phyloP scores from a whole-genome alignment of 2,329 filamentous ascomycete genomes.

The Hymenoscyphus fraxineus region DNA sequence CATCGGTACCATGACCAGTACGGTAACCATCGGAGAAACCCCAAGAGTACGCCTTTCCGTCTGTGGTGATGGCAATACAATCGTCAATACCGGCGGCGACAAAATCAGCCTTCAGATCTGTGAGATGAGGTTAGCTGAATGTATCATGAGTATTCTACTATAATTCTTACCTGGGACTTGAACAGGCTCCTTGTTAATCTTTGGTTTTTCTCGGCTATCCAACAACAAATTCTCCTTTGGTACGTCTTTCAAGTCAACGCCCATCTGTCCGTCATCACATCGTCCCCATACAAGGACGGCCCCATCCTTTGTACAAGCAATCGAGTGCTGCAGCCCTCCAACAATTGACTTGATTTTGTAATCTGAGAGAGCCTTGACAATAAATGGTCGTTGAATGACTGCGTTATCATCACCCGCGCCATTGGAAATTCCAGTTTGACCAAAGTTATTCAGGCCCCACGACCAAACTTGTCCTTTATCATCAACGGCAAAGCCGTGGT shows the following conservation, averaged over 20 bases:
- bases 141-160: not conserved
- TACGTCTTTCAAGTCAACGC: constrained; percentile 53
- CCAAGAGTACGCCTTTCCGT: constrained; percentile 73
- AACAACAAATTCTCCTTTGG: constrained; percentile 57
- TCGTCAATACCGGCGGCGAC: constrained; percentile 69
- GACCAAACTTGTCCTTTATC: constrained; percentile 67
- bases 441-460: constrained; percentile 86
- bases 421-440: constrained; percentile 66
- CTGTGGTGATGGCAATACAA: constrained; percentile 63
- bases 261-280: constrained; percentile 51
- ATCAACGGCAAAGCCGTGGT: constrained; percentile 75
- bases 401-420: constrained; percentile 65
- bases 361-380: constrained; percentile 60
- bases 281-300: constrained; percentile 59
- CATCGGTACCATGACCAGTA: constrained; percentile 70
- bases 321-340: constrained; percentile 73
- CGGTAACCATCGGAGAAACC: constrained; percentile 78
- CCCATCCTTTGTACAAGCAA: constrained; percentile 55
- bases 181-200: constrained; percentile 65
- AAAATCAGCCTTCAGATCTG: constrained; percentile 43
- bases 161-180: constrained; percentile 38
- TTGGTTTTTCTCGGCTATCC: constrained; percentile 59
- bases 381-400: constrained; percentile 64
- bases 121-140: not conserved
- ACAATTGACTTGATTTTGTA: constrained; percentile 62